Conservation (phyloP, 805 yeast genomes). For the Starmerella sirachaensis region DNA sequence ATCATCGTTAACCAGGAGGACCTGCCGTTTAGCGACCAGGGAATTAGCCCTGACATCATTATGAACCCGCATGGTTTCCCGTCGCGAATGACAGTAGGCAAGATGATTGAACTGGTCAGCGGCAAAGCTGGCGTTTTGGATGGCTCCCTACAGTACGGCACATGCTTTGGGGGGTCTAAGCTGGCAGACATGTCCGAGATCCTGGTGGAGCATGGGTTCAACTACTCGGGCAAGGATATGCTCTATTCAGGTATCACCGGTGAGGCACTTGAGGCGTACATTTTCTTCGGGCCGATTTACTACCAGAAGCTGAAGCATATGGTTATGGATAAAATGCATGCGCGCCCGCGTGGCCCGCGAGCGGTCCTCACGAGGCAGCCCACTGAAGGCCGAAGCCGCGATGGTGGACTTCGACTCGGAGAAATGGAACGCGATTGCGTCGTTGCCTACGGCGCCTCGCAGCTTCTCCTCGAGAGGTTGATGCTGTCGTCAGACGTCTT, state of each 20-base stretch:
- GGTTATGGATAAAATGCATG: slow-evolving; percentile 99
- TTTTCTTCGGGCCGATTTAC: slow-evolving; percentile 96
- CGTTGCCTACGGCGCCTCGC: slow-evolving; percentile 98
- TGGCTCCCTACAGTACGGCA: slow-evolving; percentile 87
- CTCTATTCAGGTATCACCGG: slow-evolving; percentile 95
- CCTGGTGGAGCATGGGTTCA: slow-evolving; percentile 80
- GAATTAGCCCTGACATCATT: slow-evolving; percentile 86
- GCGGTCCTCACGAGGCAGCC: slow-evolving; percentile 98
- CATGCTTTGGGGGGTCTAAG: slow-evolving; percentile 97
- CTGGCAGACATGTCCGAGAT: slow-evolving; percentile 89
- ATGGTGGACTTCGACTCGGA: slow-evolving; percentile 97
- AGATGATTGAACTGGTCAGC: slow-evolving; percentile 89
- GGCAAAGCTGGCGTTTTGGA: slow-evolving; percentile 96
- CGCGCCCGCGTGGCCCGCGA: slow-evolving; percentile 97
- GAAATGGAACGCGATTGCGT: slow-evolving; percentile 99
- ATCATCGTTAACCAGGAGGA: slow-evolving; percentile 95
- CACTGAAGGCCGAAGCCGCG: slow-evolving; percentile 96
- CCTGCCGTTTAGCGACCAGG: slow-evolving; percentile 87
- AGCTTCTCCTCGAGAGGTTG: slow-evolving; percentile 78
- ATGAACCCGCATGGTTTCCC: slow-evolving; percentile 99
- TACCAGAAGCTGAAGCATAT: slow-evolving; percentile 97
- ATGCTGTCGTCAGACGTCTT: slow-evolving; percentile 97
- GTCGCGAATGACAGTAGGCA: slow-evolving; percentile 99
- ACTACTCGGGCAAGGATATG: slow-evolving; percentile 95
- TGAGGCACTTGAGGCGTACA: slow-evolving; percentile 92